phyloP scores from a whole-genome alignment of 495 filamentous ascomycete species.

The Penicillium samsonianum region DNA sequence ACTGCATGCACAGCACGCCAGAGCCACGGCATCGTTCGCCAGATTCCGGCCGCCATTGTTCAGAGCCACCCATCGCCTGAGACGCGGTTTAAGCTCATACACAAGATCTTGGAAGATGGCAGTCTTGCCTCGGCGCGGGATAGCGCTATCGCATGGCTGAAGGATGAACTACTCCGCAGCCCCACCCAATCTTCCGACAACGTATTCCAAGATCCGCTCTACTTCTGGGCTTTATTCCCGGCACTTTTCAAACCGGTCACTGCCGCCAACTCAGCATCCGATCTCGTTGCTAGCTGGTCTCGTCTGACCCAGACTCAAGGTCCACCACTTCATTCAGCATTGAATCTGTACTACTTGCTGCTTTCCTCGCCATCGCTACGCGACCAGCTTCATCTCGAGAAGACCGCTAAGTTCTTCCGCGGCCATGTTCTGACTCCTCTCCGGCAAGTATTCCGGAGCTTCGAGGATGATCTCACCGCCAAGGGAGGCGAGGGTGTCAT shows the following conservation, averaged over 20 bases:
- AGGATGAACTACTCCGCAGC: slow-evolving; percentile 69
- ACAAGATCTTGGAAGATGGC: slow-evolving; percentile 78
- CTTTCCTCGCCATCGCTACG: slow-evolving; percentile 38
- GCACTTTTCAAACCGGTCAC: slow-evolving; percentile 34
- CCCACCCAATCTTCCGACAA: slow-evolving; percentile 33
- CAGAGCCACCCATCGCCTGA: slow-evolving; percentile 73
- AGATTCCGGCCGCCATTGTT: slow-evolving; percentile 69
- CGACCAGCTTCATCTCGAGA: slow-evolving; percentile 38
- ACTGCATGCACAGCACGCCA: slow-evolving; percentile 67
- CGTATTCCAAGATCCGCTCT: slow-evolving; percentile 38
- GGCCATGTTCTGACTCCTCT: slow-evolving; percentile 39
- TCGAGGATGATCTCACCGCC: slow-evolving; percentile 37
- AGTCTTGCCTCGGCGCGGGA: slow-evolving; percentile 72
- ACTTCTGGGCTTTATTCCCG: slow-evolving; percentile 56
- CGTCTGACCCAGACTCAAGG: slow-evolving; percentile 41
- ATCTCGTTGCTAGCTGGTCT: slow-evolving; percentile 39
- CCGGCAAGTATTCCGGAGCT: slow-evolving; percentile 33
- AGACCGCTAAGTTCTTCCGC: slow-evolving; percentile 42
- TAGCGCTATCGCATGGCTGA: slow-evolving; percentile 81
- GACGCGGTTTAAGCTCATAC: slow-evolving; percentile 72
- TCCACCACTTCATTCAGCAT: slow-evolving; percentile 42
- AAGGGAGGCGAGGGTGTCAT: slow-evolving; percentile 46
- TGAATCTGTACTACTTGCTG: slow-evolving; percentile 51
- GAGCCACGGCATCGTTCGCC: slow-evolving; percentile 70
- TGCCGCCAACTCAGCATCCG: slow-evolving; percentile 23